Evolutionary conservation across 495 filamentous ascomycete genomes (phyloP).

Genomic region (Penicillium lividum): DNA sequence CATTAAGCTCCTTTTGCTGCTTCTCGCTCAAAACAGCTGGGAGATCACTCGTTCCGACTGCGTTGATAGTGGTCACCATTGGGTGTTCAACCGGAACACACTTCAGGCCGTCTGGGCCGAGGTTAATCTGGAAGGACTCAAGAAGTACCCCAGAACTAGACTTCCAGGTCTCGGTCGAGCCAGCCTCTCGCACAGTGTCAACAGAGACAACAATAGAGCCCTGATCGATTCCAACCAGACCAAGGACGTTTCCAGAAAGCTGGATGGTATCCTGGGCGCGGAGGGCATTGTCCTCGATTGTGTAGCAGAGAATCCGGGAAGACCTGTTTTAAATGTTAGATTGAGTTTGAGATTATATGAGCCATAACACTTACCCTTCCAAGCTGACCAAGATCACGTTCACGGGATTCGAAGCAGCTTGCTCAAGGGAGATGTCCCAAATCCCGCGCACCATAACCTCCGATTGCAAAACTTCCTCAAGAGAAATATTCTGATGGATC

Average conservation of each 20-base stretch:
- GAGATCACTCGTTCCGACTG: conserved; percentile 36
- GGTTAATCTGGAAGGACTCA: conserved; percentile 29
- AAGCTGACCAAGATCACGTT: conserved; percentile 59
- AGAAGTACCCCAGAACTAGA: conserved; percentile 23
- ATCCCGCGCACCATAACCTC: conserved; percentile 39
- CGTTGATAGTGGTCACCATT: conserved; percentile 30
- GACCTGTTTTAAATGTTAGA: conserved; percentile 46
- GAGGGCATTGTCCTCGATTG: conserved; percentile 47
- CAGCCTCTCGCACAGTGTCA: conserved; percentile 50
- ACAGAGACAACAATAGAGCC: conserved; percentile 56
- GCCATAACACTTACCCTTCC: conserved; percentile 59
- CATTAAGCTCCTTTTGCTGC: conserved; percentile 34
- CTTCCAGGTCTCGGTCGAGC: conserved; percentile 41
- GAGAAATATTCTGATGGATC: conserved; percentile 50
- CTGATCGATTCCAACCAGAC: conserved; percentile 41
- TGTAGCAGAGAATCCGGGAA: conserved; percentile 60
- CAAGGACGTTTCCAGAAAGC: conserved; percentile 62
- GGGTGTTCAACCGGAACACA: conserved; percentile 29
- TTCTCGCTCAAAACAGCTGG: conserved; percentile 35
- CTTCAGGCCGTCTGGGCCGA: conserved; percentile 17
- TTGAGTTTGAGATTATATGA: background rate
- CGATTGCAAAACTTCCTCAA: conserved; percentile 25
- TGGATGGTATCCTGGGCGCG: conserved; percentile 46
- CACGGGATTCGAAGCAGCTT: conserved; percentile 10
- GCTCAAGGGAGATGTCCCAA: conserved; percentile 31